These are phyloP conservation scores for Vigna reflexopilosa DNA, from an alignment of 306 rosid genomes.

Conservation along the genomic window DNA sequence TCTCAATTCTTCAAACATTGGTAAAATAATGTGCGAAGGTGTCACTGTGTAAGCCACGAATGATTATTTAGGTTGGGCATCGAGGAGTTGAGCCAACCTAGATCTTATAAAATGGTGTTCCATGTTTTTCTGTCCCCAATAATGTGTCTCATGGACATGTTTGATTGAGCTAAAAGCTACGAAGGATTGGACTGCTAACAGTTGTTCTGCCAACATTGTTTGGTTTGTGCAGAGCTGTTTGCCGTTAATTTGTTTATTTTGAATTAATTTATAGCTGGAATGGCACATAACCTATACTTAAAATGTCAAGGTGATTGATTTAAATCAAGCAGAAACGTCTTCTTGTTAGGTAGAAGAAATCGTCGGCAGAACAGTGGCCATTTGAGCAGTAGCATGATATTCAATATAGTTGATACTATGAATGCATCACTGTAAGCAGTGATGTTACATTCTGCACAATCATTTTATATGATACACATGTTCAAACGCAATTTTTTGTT, in stretches of 20 bases:
- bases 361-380: not conserved
- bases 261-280: slow-evolving; percentile 46
- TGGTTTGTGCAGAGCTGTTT: slow-evolving; percentile 9
- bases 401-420: not conserved
- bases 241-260: slow-evolving; percentile 23
- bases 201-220: slow-evolving; percentile 32
- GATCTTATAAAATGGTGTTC: slow-evolving; percentile 21
- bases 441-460: not conserved
- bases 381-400: not conserved
- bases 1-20: not conserved
- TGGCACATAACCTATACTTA: slow-evolving; percentile 35
- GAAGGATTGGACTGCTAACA: slow-evolving; percentile 1
- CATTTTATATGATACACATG: not conserved
- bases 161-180: not conserved
- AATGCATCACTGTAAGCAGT: not conserved
- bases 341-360: slow-evolving; percentile 4
- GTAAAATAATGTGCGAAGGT: not conserved
- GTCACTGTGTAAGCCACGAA: not conserved
- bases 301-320: slow-evolving; percentile 2
- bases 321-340: slow-evolving; percentile 21
- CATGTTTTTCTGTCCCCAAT: slow-evolving; percentile 18
- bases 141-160: not conserved
- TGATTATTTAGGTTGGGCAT: not conserved
- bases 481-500: not conserved
- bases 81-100: not conserved